A percentile compares a stretch with the other conserved stretches of the same genome.
Conservation (phyloP, 805 yeast genomes). For the Clavispora phyllophila region DNA sequence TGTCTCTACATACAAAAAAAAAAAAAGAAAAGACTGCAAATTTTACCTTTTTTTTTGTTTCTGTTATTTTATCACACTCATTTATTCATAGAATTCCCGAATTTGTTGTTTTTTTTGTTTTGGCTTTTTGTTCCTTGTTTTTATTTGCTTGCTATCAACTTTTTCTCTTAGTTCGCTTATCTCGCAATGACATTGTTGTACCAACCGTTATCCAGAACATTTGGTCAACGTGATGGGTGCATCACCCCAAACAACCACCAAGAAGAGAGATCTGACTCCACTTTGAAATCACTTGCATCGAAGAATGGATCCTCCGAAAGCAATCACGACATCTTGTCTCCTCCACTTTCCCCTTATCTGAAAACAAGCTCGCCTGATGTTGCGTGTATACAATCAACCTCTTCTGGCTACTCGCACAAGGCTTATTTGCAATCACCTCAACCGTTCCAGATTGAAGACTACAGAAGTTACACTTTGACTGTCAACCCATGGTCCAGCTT, state of each 20-base stretch:
- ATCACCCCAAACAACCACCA: constrained; percentile 24
- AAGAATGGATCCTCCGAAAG: background rate
- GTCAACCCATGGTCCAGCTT: constrained; percentile 50
- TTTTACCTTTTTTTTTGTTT: background rate
- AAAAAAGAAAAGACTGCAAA: constrained; percentile 9
- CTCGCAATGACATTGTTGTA: constrained; percentile 25
- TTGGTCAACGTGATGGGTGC: constrained; percentile 28
- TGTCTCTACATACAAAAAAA: constrained; percentile 7
- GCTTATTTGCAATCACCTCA: constrained; percentile 17
- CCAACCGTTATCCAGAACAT: constrained; percentile 29
- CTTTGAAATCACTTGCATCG: background rate
- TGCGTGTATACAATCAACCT: constrained; percentile 1
- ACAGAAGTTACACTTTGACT: constrained; percentile 41
- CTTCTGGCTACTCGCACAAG: constrained; percentile 7
- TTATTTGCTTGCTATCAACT: constrained; percentile 2
- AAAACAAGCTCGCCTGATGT: constrained; percentile 9
- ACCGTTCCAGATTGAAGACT: constrained; percentile 47
- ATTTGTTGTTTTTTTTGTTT: background rate
- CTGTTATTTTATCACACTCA: constrained; percentile 1
- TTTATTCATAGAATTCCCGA: background rate
- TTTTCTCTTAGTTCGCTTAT: background rate
- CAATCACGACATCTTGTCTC: constrained; percentile 20
- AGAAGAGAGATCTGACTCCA: constrained; percentile 3
- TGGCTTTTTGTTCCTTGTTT: constrained; percentile 6
- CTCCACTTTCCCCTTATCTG: constrained; percentile 25